Evolutionary conservation across 345 rosid genomes (phyloP), one percentile per base, ranked within the genome.

Genomic region (Eucalyptus cloeziana): DNA sequence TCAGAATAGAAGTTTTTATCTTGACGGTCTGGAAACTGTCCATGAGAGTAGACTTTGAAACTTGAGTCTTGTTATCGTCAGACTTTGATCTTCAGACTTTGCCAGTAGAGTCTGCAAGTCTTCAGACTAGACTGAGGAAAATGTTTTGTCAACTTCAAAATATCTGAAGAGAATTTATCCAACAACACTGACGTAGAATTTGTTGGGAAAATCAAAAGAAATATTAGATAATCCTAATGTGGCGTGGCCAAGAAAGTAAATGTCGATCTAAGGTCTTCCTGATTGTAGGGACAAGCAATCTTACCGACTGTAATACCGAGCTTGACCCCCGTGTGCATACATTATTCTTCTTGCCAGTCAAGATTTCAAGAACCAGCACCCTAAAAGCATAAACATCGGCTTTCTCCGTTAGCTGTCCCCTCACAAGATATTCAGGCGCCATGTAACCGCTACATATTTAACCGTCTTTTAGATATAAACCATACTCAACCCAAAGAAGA

Each of bases 371-470:
- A 83, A 94, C 91, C 37, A 97, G 89, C 88, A 97, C 96, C 87
- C 98, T 98, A n/a, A 94, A 96, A 40, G 96, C 95, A 88, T 95
- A 95, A 62, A 97, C 96, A 90, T 97, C 99, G 45, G 94, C 94
- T 88, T 96, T 96, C 92, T 97, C 95, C 21, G 97, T 94, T 54
- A 95, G 88, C 67, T 95, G 96, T 40, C 98, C 98, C 25, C 93
- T 90, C 69, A 95, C 91, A 12, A 96, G 95, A 91, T 96, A 97
- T 58, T 96, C 99, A 4, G 96, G 97, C 86, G 99, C 99, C 95
- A 97, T 93, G 86, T 97, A 97, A 85, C 99, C 98, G 21, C 98
- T 95, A 88, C 49, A 90, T 88, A 51, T 47, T 80, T 13, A 7
- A 80, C 19, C 31, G 0, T 15, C 16, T 13, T 9, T 45, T 8